Evolutionary conservation across 1,139 yeast species (phyloP), one percentile per base, ranked within the genome.

Genomic region (Yamadazyma jaroonii): DNA sequence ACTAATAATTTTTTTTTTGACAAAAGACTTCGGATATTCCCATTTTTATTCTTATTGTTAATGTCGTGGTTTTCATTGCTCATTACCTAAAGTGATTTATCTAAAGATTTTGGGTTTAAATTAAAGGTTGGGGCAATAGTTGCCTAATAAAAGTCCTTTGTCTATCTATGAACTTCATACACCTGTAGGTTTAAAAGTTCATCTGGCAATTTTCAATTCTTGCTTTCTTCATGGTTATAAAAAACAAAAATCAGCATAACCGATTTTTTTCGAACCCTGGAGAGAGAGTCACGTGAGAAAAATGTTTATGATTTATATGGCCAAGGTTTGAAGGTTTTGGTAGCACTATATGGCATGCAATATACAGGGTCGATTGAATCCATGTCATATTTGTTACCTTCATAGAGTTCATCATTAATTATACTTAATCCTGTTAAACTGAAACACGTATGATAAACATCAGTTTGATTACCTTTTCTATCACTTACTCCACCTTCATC

Each of bases 401-500:
- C 10, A 25, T 32, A 32, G n/a, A 24, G 4, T 32, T 75, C 78
- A 41, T 63, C 74, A 6, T 84, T 84, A 59, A 90, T 69, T 40
- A 92, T 57, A 50, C 95, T 82, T 38, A 94, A 67, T 0, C 96
- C 98, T 0, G 96, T 81, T 22, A 92, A 66, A 1, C 96, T 96
- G 62, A 92, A 92, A 29, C 85, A 72, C 0, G 98, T 92, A 55
- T 92, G 99, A 56, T 79, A 92, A 0, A 94, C 92, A 56, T 92
- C 99, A 1, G 84, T 89, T 60, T 84, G 89, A 55, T 92, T 90
- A 31, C 84, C 96, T 9, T 87, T 86, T 27, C 98, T 67, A 60
- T 92, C 98, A 43, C 96, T 83, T 33, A 92, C 81, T 0, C 99
- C 99, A 12, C 99, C 99, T 8, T 67, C 67, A 9, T 73, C 78